A percentile compares a stretch with the other conserved stretches of the same genome.
phyloP scores from a whole-genome alignment of 306 rosid species.

The Glycine soja region DNA sequence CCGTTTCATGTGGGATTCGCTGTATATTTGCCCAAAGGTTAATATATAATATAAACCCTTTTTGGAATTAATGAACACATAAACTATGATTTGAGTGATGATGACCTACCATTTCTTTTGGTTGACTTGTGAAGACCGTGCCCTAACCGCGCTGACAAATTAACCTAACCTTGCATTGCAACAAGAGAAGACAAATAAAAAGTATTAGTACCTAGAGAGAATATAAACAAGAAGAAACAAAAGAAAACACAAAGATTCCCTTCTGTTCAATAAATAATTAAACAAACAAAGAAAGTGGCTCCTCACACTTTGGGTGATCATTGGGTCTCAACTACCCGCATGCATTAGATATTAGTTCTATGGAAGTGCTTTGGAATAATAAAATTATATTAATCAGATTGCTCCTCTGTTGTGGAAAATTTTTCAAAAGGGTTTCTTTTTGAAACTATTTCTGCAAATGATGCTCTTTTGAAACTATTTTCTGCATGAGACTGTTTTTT shows the following conservation, averaged over 20 bases:
- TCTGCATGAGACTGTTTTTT: too few relatives aligned
- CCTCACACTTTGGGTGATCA: slow-evolving; percentile 53
- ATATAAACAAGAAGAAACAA: slow-evolving; percentile 44
- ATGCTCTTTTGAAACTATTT: too few relatives aligned
- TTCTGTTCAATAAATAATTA: slow-evolving; percentile 19
- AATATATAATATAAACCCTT: slow-evolving; percentile 38
- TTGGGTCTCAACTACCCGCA: slow-evolving; percentile 45
- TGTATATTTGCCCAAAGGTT: slow-evolving; percentile 11
- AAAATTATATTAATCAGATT: slow-evolving; percentile 17
- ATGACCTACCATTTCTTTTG: slow-evolving; percentile 39
- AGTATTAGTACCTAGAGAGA: slow-evolving; percentile 15
- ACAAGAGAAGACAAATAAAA: slow-evolving; percentile 30
- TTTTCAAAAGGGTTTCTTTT: too few relatives aligned
- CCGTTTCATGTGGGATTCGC: slow-evolving; percentile 46
- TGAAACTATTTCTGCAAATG: too few relatives aligned
- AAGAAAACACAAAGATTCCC: slow-evolving; percentile 44
- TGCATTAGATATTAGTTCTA: slow-evolving; percentile 33
- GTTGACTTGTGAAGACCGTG: slow-evolving; percentile 38
- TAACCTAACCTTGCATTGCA: slow-evolving; percentile 39
- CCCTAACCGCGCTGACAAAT: slow-evolving; percentile 42
- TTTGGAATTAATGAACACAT: slow-evolving; percentile 30
- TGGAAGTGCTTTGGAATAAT: slow-evolving; percentile 27
- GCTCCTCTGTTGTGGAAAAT: slow-evolving; percentile 33
- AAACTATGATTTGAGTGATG: slow-evolving; percentile 20
- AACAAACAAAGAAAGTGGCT: slow-evolving; percentile 17